Evolutionary conservation across 2,329 filamentous ascomycete genomes (phyloP), one percentile per base, ranked within the genome.

Genomic region (Elsinoe fawcettii): DNA sequence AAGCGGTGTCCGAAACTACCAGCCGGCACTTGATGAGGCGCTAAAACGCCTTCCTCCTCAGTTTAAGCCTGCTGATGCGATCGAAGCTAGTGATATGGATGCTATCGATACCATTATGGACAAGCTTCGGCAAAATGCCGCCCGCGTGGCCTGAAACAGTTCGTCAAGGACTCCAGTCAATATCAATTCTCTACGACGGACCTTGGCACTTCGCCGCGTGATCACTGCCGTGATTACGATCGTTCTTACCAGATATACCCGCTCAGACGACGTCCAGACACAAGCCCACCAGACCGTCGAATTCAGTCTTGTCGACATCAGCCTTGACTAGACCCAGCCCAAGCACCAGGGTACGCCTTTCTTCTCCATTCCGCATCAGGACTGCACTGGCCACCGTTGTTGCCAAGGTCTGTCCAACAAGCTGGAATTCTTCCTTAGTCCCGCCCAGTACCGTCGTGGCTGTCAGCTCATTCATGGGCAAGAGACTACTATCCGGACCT

Each of bases 11-110:
- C 80, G 93, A 69, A 99, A 99, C 71, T 95, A 89, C 71, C 92
- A 96, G 74, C 87, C 90, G 1, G 85, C 73, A 1, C 72, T 85
- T 64, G 79, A 85, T 63, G 77, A 78, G 62, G 69, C 85, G 23
- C 78, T 92, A 73, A 85, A 90, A 69, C 75, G 78, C 22, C 76
- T 90, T 60, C 81, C 84, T 1, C 77, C 79, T 34, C 80, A 86
- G 65, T 73, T 83, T 51, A 80, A 83, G 67, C 70, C 71, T 1
- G 55, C 60, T 11, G 71, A 71, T 16, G 84, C 83, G 64, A 74
- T 92, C n/a, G 87, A 96, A 67, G 90, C 92, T 0, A 76, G 74
- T 18, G 84, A 96, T 70, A 97, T 97, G 93, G 87, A 90, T 55
- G 84, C 83, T 6, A 84, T 96, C 39, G 89, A 96, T 60, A 61